Percentiles rank a stretch among this genome's conserved stretches.
Evolutionary conservation across 2,329 filamentous ascomycete genomes (phyloP).

Genomic region (Scleromitrula shiraiana): DNA sequence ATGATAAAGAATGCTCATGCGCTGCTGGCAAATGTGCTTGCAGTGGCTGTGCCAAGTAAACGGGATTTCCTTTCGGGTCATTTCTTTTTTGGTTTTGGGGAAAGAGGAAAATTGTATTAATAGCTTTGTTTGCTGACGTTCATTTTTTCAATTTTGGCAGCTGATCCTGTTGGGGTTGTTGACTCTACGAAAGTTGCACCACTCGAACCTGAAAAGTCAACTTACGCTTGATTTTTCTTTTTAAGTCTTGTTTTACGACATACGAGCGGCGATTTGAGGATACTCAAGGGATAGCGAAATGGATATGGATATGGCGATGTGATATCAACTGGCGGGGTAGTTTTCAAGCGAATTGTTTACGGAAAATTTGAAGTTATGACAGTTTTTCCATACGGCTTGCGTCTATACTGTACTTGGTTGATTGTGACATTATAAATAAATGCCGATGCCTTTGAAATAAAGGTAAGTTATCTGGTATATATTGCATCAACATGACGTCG

Average conservation of each 20-base stretch:
- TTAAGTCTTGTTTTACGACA: neutral
- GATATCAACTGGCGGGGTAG: too few relatives aligned
- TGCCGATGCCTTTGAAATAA: too few relatives aligned
- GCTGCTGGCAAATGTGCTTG: constrained; percentile 26
- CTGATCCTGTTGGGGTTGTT: constrained; percentile 18
- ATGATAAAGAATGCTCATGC: constrained; percentile 30
- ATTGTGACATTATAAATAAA: too few relatives aligned
- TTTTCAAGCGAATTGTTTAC: too few relatives aligned
- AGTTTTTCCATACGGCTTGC: too few relatives aligned
- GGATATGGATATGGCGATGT: neutral
- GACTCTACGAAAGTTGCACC: constrained; percentile 25
- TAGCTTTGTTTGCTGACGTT: constrained; percentile 20
- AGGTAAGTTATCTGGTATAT: too few relatives aligned
- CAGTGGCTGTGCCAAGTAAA: constrained; percentile 21
- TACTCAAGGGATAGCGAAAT: neutral
- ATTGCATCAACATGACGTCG: too few relatives aligned
- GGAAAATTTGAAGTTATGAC: too few relatives aligned
- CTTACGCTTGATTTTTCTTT: constrained; percentile 12
- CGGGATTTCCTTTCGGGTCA: constrained; percentile 8
- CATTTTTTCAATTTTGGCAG: constrained; percentile 13
- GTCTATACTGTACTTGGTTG: too few relatives aligned
- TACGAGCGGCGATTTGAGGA: neutral
- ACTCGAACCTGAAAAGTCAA: constrained; percentile 23
- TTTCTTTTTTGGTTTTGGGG: constrained; percentile 10
- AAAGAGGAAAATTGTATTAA: constrained; percentile 11